Evolutionary conservation across 371 early-diverging fungal species (phyloP).

Genomic region (Mucor velutinosus): DNA sequence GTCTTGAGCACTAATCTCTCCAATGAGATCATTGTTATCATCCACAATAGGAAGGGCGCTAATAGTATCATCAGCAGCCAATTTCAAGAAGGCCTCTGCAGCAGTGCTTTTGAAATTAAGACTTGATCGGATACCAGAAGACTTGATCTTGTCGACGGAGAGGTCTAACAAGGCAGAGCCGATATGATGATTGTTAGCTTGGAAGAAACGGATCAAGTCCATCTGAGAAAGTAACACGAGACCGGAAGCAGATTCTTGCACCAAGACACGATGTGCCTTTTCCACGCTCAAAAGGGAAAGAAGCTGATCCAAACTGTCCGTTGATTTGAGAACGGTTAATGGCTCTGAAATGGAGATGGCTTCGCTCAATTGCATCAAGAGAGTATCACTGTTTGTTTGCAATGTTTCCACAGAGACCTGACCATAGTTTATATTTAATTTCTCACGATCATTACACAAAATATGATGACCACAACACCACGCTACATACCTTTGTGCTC

Average conservation of each 20-base stretch:
- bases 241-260: conserved; percentile 32
- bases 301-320: conserved; percentile 38
- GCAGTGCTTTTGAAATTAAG: conserved; percentile 56
- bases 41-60: conserved; percentile 59
- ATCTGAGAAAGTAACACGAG: conserved; percentile 58
- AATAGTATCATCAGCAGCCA: conserved; percentile 39
- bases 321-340: conserved; percentile 41
- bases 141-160: conserved; percentile 33
- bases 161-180: conserved; percentile 54
- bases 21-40: conserved; percentile 46
- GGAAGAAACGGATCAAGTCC: conserved; percentile 60
- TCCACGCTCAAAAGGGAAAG: conserved; percentile 49
- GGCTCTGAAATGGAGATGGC: conserved; percentile 42
- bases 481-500: conserved; percentile 35
- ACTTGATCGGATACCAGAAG: conserved; percentile 4
- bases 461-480: background rate
- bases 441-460: conserved; percentile 27
- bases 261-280: conserved; percentile 55
- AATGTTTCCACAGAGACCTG: conserved; percentile 28
- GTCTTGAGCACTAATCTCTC: conserved; percentile 65
- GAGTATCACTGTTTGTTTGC: conserved; percentile 11
- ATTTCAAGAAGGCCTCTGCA: conserved; percentile 52
- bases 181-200: conserved; percentile 57
- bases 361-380: conserved; percentile 40
- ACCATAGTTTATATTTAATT: background rate